Evolutionary conservation across 768 basidiomycete species (phyloP).

Genomic region (Tubosaeta brunneosetosa): DNA sequence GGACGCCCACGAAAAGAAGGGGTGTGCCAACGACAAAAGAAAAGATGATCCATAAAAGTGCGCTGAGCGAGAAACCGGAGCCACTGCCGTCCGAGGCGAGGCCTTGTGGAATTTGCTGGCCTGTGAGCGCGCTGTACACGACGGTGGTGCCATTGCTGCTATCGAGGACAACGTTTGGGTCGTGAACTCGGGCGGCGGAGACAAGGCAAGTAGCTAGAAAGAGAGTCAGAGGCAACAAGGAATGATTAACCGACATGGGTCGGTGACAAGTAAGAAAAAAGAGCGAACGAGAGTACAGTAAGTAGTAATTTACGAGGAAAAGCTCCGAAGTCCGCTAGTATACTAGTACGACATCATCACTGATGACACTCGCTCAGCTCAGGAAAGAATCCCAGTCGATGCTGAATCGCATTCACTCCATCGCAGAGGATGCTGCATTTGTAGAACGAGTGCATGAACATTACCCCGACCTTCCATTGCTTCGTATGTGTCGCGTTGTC

Average conservation of each 20-base stretch:
- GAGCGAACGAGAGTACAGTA: slow-evolving; percentile 13
- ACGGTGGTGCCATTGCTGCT: slow-evolving; percentile 33
- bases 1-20: slow-evolving; percentile 52
- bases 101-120: slow-evolving; percentile 47
- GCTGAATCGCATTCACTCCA: slow-evolving; percentile 85
- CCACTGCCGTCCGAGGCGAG: slow-evolving; percentile 58
- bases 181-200: slow-evolving; percentile 17
- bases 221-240: slow-evolving; percentile 16
- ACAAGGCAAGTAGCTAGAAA: slow-evolving; percentile 11
- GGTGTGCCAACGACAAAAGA: slow-evolving; percentile 49
- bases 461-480: slow-evolving; percentile 48
- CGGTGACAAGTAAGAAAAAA: slow-evolving; percentile 10
- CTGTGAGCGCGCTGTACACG: slow-evolving; percentile 44
- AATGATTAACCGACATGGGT: slow-evolving; percentile 25
- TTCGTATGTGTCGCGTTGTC: slow-evolving; percentile 40
- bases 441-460: slow-evolving; percentile 49
- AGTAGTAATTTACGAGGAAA: neutral
- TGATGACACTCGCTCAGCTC: slow-evolving; percentile 40
- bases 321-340: too few species aligned
- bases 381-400: slow-evolving; percentile 71
- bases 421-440: slow-evolving; percentile 71
- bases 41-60: slow-evolving; percentile 57
- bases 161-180: slow-evolving; percentile 29
- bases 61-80: slow-evolving; percentile 40
- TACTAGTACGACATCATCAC: too few species aligned